Evolutionary conservation across 164 flowering plant species (phyloP).

Genomic region (Stephania yunnanensis): DNA sequence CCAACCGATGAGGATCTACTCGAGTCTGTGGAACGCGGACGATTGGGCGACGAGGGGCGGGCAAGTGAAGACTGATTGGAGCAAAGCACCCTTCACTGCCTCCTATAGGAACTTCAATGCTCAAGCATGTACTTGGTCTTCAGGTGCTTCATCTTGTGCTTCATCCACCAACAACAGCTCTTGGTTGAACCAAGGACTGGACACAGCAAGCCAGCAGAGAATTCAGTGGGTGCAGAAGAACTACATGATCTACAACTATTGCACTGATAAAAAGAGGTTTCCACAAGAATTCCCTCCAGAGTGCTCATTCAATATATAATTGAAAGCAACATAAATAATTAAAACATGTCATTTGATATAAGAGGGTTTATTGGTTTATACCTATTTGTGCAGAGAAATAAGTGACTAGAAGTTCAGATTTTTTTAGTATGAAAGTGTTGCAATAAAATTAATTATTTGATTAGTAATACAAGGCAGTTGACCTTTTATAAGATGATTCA

Average conservation of each 20-base stretch:
- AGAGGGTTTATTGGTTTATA: too few relatives aligned
- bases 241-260: slow-evolving; percentile 27
- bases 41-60: slow-evolving; percentile 28
- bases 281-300: slow-evolving; percentile 22
- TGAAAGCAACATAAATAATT: neutral
- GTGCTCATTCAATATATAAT: slow-evolving; percentile 7
- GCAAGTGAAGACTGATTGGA: slow-evolving; percentile 25
- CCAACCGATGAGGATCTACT: slow-evolving; percentile 26
- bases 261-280: slow-evolving; percentile 22
- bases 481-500: too few relatives aligned
- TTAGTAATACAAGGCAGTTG: too few relatives aligned
- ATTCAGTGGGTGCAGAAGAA: slow-evolving; percentile 16
- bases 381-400: neutral
- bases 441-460: too few relatives aligned
- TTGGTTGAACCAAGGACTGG: slow-evolving; percentile 12
- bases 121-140: slow-evolving; percentile 16
- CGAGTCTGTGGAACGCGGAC: slow-evolving; percentile 25
- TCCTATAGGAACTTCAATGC: slow-evolving; percentile 18
- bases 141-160: slow-evolving; percentile 21
- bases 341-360: neutral
- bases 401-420: too few relatives aligned
- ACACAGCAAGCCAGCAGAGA: slow-evolving; percentile 6
- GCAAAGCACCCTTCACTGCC: slow-evolving; percentile 22
- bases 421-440: too few relatives aligned
- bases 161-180: neutral